Evolutionary conservation across 179 eudicot species (phyloP).

Genomic region (Silene vulgaris): DNA sequence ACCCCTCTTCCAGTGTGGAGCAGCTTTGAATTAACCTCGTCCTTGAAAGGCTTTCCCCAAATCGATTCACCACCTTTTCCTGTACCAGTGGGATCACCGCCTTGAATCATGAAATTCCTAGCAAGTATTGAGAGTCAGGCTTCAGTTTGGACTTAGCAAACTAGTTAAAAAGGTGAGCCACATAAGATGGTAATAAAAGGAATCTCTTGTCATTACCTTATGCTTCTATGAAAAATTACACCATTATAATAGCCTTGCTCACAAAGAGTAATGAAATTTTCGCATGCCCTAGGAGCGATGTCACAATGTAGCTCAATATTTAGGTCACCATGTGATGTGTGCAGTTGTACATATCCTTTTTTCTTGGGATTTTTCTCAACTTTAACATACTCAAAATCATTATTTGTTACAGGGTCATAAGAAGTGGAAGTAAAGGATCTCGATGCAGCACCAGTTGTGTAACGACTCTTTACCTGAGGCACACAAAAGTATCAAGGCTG

Average conservation of each 20-base stretch:
- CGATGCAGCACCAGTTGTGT: slow-evolving; percentile 93
- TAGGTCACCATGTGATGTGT: slow-evolving; percentile 93
- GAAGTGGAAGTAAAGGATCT: slow-evolving; percentile 95
- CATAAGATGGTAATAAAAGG: background rate
- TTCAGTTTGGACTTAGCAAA: slow-evolving; percentile 15
- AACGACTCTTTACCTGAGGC: slow-evolving; percentile 83
- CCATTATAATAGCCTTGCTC: slow-evolving; percentile 94
- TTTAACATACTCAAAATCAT: slow-evolving; percentile 81
- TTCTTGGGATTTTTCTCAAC: slow-evolving; percentile 96
- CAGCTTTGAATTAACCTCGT: slow-evolving; percentile 84
- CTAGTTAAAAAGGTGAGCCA: background rate
- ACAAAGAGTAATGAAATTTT: slow-evolving; percentile 88
- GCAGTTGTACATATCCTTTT: slow-evolving; percentile 86
- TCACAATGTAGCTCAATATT: slow-evolving; percentile 96
- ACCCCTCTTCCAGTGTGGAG: slow-evolving; percentile 96
- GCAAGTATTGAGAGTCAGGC: slow-evolving; percentile 9
- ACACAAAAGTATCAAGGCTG: slow-evolving; percentile 3
- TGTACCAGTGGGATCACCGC: slow-evolving; percentile 99
- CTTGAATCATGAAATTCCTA: slow-evolving; percentile 99
- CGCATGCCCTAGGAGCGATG: slow-evolving; percentile 85
- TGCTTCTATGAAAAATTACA: slow-evolving; percentile 76
- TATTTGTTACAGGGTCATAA: slow-evolving; percentile 79
- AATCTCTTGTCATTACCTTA: slow-evolving; percentile 45
- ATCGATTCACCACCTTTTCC: slow-evolving; percentile 96
- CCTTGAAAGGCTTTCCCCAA: slow-evolving; percentile 95